phyloP scores from a whole-genome alignment of 805 yeast genomes.

The Yarrowia deformans region DNA sequence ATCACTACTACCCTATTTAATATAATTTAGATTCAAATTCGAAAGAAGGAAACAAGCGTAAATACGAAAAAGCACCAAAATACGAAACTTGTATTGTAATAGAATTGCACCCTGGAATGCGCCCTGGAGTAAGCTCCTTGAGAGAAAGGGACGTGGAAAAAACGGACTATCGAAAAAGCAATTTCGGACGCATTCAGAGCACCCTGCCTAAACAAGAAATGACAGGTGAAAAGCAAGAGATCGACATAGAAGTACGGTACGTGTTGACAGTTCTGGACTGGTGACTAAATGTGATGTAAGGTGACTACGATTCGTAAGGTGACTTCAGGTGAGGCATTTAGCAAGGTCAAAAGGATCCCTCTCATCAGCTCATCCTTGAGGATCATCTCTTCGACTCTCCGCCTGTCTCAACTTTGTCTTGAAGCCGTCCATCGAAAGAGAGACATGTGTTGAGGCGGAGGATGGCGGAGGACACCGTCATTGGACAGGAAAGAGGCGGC shows the following conservation, averaged over 20 bases:
- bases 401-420: background rate
- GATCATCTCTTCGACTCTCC: too few species aligned
- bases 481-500: background rate
- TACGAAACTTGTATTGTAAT: slow-evolving; percentile 5
- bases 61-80: slow-evolving; percentile 25
- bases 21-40: slow-evolving; percentile 33
- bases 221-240: too few species aligned
- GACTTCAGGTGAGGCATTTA: too few species aligned
- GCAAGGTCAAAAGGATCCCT: too few species aligned
- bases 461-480: background rate
- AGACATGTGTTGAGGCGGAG: slow-evolving; percentile 14
- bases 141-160: too few species aligned
- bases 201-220: background rate
- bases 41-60: too few species aligned
- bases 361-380: too few species aligned
- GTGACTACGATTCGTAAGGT: too few species aligned
- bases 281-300: too few species aligned
- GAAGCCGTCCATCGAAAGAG: slow-evolving; percentile 7
- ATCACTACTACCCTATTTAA: slow-evolving; percentile 32
- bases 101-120: slow-evolving; percentile 17
- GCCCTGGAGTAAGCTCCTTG: too few species aligned
- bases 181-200: background rate
- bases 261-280: too few species aligned
- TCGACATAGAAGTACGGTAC: too few species aligned
- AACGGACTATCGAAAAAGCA: background rate